Percentiles rank a stretch among this genome's conserved stretches.
Evolutionary conservation across 495 filamentous ascomycete species (phyloP).

Genomic region (Evansstolkia leycettana): DNA sequence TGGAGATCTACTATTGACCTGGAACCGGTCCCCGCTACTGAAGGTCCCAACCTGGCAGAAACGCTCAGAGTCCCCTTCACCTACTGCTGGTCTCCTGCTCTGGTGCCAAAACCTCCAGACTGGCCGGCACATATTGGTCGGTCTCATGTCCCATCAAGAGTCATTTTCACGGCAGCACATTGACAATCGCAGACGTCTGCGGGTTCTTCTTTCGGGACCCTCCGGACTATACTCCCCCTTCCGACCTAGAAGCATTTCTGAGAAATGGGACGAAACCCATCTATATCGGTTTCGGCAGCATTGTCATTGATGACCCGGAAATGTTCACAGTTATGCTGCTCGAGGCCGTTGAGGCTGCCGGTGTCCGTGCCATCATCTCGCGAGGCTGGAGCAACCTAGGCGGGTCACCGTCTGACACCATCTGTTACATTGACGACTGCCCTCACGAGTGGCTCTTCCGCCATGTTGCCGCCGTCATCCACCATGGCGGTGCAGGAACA

Average conservation of each 20-base stretch:
- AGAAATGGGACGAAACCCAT: constrained; percentile 41
- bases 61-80: constrained; percentile 47
- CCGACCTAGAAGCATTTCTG: constrained; percentile 41
- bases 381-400: constrained; percentile 53
- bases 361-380: constrained; percentile 46
- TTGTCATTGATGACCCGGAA: constrained; percentile 49
- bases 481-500: constrained; percentile 57
- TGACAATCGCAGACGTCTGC: constrained; percentile 30
- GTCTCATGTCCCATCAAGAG: neutral
- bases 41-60: constrained; percentile 21
- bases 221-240: constrained; percentile 36
- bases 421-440: constrained; percentile 47
- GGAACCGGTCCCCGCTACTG: constrained; percentile 30
- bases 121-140: constrained; percentile 46
- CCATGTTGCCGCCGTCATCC: constrained; percentile 47
- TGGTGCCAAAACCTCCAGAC: constrained; percentile 50
- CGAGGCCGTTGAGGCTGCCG: constrained; percentile 36
- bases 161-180: neutral
- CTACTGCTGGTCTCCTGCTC: constrained; percentile 51
- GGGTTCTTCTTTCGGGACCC: constrained; percentile 50
- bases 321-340: constrained; percentile 40
- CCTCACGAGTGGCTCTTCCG: constrained; percentile 59
- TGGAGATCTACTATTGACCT: constrained; percentile 41
- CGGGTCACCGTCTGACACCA: constrained; percentile 28
- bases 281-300: constrained; percentile 58